These are phyloP conservation scores for Sordariomycetes sp. DNA, from an alignment of 2,329 filamentous ascomycete species.

Conservation along the genomic window DNA sequence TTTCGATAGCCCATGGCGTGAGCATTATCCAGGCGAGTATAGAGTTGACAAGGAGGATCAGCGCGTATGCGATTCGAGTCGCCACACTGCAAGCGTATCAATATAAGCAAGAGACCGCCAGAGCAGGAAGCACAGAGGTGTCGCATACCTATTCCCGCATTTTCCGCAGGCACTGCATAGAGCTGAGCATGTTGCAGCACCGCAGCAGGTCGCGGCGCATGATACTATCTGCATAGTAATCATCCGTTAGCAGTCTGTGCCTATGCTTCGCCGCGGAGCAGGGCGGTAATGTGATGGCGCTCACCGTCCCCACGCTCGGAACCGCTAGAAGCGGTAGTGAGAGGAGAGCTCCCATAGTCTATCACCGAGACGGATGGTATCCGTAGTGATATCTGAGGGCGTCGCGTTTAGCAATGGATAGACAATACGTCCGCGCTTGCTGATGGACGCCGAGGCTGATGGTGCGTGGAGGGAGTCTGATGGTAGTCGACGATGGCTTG, in stretches of 20 bases:
- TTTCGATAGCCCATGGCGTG: conserved; percentile 95
- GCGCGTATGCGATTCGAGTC: conserved; percentile 89
- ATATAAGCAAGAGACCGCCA: background rate
- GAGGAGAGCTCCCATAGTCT: conserved; percentile 73
- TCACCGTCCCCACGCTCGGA: conserved; percentile 74
- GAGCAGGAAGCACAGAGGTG: conserved; percentile 8
- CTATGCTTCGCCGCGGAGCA: background rate
- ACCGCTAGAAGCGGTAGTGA: conserved; percentile 82
- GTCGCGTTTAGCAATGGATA: background rate
- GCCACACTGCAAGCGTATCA: conserved; percentile 55
- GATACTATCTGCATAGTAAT: conserved; percentile 47
- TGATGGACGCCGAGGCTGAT: background rate
- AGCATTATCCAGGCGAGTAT: conserved; percentile 99
- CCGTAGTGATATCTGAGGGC: background rate
- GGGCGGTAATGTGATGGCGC: conserved; percentile 19
- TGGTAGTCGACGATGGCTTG: background rate
- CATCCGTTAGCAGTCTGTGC: background rate
- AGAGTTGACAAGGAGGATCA: conserved; percentile 91
- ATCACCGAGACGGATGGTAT: background rate
- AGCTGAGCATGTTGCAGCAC: conserved; percentile 90
- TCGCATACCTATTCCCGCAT: conserved; percentile 77
- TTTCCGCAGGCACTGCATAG: conserved; percentile 94
- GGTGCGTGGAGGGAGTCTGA: background rate
- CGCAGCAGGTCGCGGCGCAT: conserved; percentile 82
- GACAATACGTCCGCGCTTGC: background rate